Percentiles rank a stretch among this genome's conserved stretches.
Conservation (phyloP, 495 filamentous ascomycete genomes). For the Aspergillus kassunensis region DNA sequence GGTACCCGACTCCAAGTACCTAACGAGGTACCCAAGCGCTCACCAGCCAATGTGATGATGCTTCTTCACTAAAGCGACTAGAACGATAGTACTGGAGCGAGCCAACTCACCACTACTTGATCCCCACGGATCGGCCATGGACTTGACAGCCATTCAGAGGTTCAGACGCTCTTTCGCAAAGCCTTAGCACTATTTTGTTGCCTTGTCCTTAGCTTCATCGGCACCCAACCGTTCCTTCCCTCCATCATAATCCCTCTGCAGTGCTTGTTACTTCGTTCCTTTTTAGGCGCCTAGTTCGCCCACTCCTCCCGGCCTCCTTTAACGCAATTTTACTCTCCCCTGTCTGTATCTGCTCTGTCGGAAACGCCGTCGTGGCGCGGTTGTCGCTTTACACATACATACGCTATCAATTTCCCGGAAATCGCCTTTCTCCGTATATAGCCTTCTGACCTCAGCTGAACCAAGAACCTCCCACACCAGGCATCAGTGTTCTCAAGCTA, state of each 20-base stretch:
- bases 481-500: conserved; percentile 11
- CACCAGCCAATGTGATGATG: conserved; percentile 12
- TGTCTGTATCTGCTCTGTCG: conserved; percentile 5
- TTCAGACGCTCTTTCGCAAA: conserved; percentile 2
- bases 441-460: conserved; percentile 12
- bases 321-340: conserved; percentile 2
- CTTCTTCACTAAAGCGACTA: conserved; percentile 9
- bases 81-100: conserved; percentile 22
- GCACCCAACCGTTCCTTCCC: conserved; percentile 27
- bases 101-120: conserved; percentile 16
- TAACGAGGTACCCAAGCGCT: conserved; percentile 4
- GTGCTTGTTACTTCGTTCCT: conserved; percentile 23
- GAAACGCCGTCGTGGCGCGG: conserved; percentile 16
- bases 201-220: conserved; percentile 27
- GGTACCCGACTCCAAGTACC: conserved; percentile 5
- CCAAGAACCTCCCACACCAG: conserved; percentile 6
- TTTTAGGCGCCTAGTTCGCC: conserved; percentile 17
- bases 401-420: conserved; percentile 5
- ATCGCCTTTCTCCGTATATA: conserved; percentile 9
- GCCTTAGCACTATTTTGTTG: conserved; percentile 18
- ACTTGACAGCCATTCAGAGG: conserved; percentile 16
- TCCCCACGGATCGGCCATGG: conserved; percentile 24
- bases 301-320: conserved; percentile 15
- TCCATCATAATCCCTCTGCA: conserved; percentile 8
- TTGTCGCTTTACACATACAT: conserved; percentile 9